Conservation (phyloP, 2,329 filamentous ascomycete genomes). For the Stachybotrys elegans region DNA sequence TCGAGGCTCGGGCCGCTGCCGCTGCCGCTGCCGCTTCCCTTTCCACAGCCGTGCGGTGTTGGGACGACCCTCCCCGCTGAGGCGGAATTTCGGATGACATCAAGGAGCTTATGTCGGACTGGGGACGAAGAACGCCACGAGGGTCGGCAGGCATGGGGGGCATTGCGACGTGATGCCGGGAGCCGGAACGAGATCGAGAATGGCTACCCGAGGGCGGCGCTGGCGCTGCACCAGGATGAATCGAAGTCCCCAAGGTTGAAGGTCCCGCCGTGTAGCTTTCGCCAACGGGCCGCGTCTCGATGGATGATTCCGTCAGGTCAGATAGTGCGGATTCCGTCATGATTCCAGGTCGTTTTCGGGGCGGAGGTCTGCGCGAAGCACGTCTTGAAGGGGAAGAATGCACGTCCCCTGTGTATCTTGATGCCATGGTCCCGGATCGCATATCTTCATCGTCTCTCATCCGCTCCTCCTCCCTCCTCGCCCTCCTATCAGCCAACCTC, state of each 20-base stretch:
- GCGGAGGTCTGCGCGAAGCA: constrained; percentile 22
- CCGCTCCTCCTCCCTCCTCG: constrained; percentile 43
- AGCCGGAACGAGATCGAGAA: constrained; percentile 31
- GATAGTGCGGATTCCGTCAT: constrained; percentile 21
- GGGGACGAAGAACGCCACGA: constrained; percentile 33
- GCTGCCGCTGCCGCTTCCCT: constrained; percentile 39
- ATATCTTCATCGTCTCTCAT: constrained; percentile 44
- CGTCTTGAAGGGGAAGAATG: constrained; percentile 43
- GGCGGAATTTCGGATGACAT: constrained; percentile 27
- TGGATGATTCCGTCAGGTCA: constrained; percentile 29
- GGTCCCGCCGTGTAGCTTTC: constrained; percentile 17
- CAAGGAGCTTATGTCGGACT: constrained; percentile 22
- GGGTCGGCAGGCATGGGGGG: constrained; percentile 51
- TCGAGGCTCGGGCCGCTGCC: constrained; percentile 41
- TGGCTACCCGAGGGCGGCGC: constrained; percentile 17
- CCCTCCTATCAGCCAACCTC: constrained; percentile 54
- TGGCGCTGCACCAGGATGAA: constrained; percentile 16
- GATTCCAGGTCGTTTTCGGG: constrained; percentile 25
- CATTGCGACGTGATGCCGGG: constrained; percentile 42
- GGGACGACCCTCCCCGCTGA: constrained; percentile 39
- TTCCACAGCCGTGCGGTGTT: constrained; percentile 38
- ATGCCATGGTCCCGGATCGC: constrained; percentile 56
- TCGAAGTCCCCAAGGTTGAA: neutral
- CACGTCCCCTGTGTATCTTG: constrained; percentile 66
- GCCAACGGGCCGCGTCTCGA: constrained; percentile 23